A percentile compares a stretch with the other conserved stretches of the same genome.
phyloP scores from a whole-genome alignment of 2,329 filamentous ascomycete species.

The Xylariaceae sp. region DNA sequence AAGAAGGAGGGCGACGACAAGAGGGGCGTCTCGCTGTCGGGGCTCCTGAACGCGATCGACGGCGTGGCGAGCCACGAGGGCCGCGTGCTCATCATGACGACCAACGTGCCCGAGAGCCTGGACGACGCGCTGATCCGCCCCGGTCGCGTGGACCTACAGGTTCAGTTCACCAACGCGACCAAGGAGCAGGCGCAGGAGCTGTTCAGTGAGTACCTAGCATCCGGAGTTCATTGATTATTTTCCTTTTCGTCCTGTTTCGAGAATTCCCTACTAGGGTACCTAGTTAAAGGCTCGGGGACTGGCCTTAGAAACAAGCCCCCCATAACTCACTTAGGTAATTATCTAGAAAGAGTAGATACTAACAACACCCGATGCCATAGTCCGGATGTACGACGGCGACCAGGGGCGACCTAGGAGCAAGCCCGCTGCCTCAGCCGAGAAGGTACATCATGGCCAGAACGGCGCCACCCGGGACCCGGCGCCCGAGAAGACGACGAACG shows the following conservation, averaged over 20 bases:
- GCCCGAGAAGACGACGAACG: slow-evolving; percentile 5
- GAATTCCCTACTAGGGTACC: too few species aligned
- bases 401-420: slow-evolving; percentile 22
- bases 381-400: slow-evolving; percentile 61
- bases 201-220: too few species aligned
- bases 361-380: too few species aligned
- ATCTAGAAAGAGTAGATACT: too few species aligned
- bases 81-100: slow-evolving; percentile 80
- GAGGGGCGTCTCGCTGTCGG: slow-evolving; percentile 71
- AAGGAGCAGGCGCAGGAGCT: slow-evolving; percentile 57
- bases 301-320: too few species aligned
- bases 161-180: slow-evolving; percentile 64
- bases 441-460: too few species aligned
- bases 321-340: too few species aligned
- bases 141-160: slow-evolving; percentile 71
- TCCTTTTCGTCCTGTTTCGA: too few species aligned
- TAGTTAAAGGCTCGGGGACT: too few species aligned
- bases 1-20: slow-evolving; percentile 45
- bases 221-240: too few species aligned
- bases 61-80: slow-evolving; percentile 80
- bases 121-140: slow-evolving; percentile 75
- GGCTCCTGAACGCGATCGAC: slow-evolving; percentile 82
- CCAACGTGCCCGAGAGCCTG: slow-evolving; percentile 73
- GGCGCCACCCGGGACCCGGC: neutral
- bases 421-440: neutral